Conservation (phyloP, 1,284 basidiomycete species). For the Heimioporus retisporus region DNA sequence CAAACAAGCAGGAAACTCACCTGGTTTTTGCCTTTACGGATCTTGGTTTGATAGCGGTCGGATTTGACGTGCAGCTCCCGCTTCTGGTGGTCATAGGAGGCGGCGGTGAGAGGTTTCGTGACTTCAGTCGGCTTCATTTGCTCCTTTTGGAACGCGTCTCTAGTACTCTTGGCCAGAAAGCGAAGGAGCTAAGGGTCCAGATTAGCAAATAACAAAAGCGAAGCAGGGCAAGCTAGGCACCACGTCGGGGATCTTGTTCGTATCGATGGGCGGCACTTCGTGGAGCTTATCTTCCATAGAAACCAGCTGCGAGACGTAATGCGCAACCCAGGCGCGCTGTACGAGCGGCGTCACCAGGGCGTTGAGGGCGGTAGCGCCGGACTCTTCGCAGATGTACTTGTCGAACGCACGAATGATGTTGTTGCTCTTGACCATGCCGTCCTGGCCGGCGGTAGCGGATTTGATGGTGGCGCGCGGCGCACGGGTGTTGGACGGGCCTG, state of each 20-base stretch:
- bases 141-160: constrained; percentile 59
- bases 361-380: neutral
- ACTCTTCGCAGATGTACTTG: constrained; percentile 45
- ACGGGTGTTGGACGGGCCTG: constrained; percentile 45
- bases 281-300: constrained; percentile 34
- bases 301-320: constrained; percentile 44
- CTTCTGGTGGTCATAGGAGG: constrained; percentile 34
- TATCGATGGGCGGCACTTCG: constrained; percentile 53
- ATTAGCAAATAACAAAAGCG: constrained; percentile 3
- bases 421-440: constrained; percentile 43
- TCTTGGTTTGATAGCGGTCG: constrained; percentile 53
- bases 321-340: constrained; percentile 65
- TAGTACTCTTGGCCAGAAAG: constrained; percentile 59
- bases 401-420: constrained; percentile 58
- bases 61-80: constrained; percentile 42
- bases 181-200: constrained; percentile 40
- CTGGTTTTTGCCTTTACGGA: constrained; percentile 45
- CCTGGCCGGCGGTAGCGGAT: constrained; percentile 51
- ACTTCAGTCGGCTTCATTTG: constrained; percentile 55
- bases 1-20: constrained; percentile 29
- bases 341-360: constrained; percentile 44
- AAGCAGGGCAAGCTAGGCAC: constrained; percentile 38
- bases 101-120: constrained; percentile 47
- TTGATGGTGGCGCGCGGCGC: constrained; percentile 56
- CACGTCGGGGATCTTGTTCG: constrained; percentile 44